Base-by-base conservation (phyloP, 306 rosid species). In the Prunus mume region DNA sequence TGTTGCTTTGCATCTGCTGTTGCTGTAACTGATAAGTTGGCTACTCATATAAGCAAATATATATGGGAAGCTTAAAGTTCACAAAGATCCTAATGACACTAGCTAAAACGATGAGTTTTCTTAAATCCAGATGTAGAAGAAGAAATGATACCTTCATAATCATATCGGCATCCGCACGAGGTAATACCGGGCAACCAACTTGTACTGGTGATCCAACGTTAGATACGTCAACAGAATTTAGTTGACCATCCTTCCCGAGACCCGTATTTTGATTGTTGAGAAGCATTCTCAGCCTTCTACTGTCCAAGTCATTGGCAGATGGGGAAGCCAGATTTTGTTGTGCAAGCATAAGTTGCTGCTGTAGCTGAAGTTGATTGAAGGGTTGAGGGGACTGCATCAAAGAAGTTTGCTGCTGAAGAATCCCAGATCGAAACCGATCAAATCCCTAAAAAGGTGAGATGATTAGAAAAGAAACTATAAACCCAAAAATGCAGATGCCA, bases 281-380 rank as follows among this genome's bases (percentile, higher is more conserved):
- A 76, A 83, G 79, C 83, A 65, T 75, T 50, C 83, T 50, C 10
- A 80, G 65, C 76, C 76, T 86, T 80, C 86, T 79, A 30, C 73
- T 27, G 57, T 86, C 96, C 77, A 84, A 43, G 79, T 86, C 89
- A 81, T 34, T 73, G 60, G 72, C 60, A 57, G 90, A 75, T 69
- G 85, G 85, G 72, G 87, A 80, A 57, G 81, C 68, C 69, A 85
- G 69, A 85, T 74, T 88, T 69, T 87, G 88, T 30, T 79, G 85
- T 50, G 76, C 91, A 64, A 83, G 86, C 87, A 81, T 75, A 72
- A 84, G 78, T 81, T 86, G 91, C 76, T 87, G 96, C 83, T 81
- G 82, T 47, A 63, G 69, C 75, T 83, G 87, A 71, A 81, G 79
- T 70, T 85, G 92, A 85, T 78, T 78, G 45, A 80, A 79, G 60